Conservation (phyloP, 129 eudicot genomes). For the Scalesia atractyloides region DNA sequence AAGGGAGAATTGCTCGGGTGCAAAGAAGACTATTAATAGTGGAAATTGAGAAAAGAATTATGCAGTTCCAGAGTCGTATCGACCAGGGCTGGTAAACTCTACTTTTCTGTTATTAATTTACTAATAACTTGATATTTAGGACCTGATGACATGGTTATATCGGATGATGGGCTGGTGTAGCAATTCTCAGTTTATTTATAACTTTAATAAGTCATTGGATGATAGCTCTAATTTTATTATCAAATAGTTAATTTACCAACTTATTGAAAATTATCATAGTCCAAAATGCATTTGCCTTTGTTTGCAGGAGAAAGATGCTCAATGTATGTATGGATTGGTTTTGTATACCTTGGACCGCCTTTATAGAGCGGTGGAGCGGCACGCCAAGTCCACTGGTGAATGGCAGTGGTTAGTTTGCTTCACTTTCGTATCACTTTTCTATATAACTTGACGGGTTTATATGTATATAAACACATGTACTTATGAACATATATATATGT, state of each 20-base stretch:
- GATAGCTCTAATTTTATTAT: neutral
- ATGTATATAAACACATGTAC: conserved; percentile 10
- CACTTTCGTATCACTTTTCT: neutral
- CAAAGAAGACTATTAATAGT: conserved; percentile 85
- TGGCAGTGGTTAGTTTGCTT: conserved; percentile 74
- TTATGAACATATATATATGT: conserved; percentile 8
- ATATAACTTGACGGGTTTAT: neutral
- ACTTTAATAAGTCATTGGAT: neutral
- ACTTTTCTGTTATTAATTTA: neutral
- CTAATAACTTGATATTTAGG: neutral
- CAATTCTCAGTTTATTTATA: neutral
- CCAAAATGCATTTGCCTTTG: conserved; percentile 1
- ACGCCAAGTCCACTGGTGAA: conserved; percentile 88
- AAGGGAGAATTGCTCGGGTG: conserved; percentile 84
- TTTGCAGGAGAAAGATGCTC: conserved; percentile 81
- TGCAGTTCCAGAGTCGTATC: conserved; percentile 62
- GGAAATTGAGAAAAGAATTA: conserved; percentile 81
- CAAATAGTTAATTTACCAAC: neutral
- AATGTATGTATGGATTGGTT: conserved; percentile 78
- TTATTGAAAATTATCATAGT: conserved; percentile 5
- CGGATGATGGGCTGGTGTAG: neutral
- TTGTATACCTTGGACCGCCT: conserved; percentile 78
- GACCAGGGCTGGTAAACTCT: conserved; percentile 66
- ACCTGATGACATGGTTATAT: conserved; percentile 10
- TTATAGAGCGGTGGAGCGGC: conserved; percentile 83